Evolutionary conservation across 306 rosid species (phyloP), one percentile per base, ranked within the genome.

Genomic region (Comarum palustre): DNA sequence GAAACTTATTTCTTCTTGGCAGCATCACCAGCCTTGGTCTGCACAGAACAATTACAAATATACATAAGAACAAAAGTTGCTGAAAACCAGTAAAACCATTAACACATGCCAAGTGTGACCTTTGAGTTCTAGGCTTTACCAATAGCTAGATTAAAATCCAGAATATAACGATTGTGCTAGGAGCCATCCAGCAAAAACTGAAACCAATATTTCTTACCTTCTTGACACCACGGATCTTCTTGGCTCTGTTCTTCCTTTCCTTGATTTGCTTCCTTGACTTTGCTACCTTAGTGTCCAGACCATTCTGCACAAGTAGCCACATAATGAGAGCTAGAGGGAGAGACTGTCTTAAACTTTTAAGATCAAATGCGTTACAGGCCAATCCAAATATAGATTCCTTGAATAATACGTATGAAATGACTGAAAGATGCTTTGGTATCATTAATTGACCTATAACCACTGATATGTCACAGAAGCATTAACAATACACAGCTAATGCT

Each of bases 21-120:
- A 81, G 90, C 97, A 12, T 91, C 97, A 16, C 94, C 82, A 31
- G 92, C 94, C 87, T 91, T 87, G 17, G 92, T 87, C 96, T 87
- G 86, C 79, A 81, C 2, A 31, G 4, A 32, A 9, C 36, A 47
- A 62, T 47, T 8, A 31, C 74, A 71, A 55, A 67, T 45, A 10
- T 4, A 8, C 17, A 59, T 72, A 27, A 68, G 34, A 24, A 55
- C 65, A 54, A 34, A 71, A 11, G 17, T 24, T 54, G 2, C 22
- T 24, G 11, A 8, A 58, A 54, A 31, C 61, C 2, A 43, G 48
- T 48, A 14, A 16, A 43, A 29, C 43, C 36, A 60, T 41, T 22
- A 12, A 11, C 48, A 68, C 43, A 9, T 20, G 16, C 20, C 36
- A 19, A 34, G 20, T n/a, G n/a, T n/a, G n/a, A n/a, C n/a, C n/a